Evolutionary conservation across 2,329 filamentous ascomycete genomes (phyloP), one percentile per base, ranked within the genome.

Genomic region (Hirsutella minnesotensis): DNA sequence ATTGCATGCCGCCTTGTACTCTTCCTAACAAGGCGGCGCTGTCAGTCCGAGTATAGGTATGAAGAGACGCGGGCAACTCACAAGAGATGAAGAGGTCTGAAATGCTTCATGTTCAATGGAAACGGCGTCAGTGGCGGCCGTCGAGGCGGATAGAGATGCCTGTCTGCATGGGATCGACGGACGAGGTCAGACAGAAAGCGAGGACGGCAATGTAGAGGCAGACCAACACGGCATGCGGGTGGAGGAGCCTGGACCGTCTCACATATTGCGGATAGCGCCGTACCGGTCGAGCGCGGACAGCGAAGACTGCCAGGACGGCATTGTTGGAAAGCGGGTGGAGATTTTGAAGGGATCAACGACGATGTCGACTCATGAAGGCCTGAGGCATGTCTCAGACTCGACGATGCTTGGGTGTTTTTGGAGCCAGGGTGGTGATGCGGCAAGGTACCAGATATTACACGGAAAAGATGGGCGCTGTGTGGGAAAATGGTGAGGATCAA

Each of bases 71-170:
- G 18, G 33, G 33, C 15, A 18, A 54, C 68, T 56, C 69, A 84
- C 83, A 54, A 70, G 63, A 30, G 77, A 78, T 20, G 63, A 52
- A 10, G 79, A 76, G 35, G 64, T 62, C 36, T 74, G 69, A 51
- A 78, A 84, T 12, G 79, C 77, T 10, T 73, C 68, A 38, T 73
- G 75, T 60, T 94, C 88, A 34, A 79, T 64, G 38, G 70, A 60
- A 53, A 82, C 81, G 18, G 85, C 86, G 33, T 68, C 51, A 47
- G 45, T 51, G 50, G 60, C 57, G 38, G 53, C 56, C 31, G 45
- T 21, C 4, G 36, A 51, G 3, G 52, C 51, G 9, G 56, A 50
- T 7, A 62, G 52, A 5, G 53, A 56, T 34, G 52, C 49, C 49
- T 57, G 56, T 40, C 61, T 64, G 38, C n/a, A n/a, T 13, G 10